Base-by-base conservation (phyloP, 352 stramenopile genomes). In the Phytopythium sindhum region DNA sequence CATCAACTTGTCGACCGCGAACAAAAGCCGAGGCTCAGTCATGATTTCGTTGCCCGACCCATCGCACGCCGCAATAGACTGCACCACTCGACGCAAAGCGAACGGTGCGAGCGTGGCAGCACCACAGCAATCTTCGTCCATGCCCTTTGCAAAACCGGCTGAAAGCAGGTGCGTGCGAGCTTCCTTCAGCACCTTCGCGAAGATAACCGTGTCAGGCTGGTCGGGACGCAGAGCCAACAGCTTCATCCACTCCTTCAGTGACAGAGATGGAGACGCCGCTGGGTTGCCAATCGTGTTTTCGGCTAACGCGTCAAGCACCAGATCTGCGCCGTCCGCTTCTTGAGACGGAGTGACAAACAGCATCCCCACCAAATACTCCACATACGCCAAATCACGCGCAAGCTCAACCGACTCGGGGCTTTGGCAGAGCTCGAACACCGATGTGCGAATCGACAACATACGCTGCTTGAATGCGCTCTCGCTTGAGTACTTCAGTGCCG, bases 371-470 rank as follows among this genome's bases (percentile, higher is more conserved):
- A 91, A 65, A 35, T 90, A 77, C 62, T 93, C 85, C 15, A 88
- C 59, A 44, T 88, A 90, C 4, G 69, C 71, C 35, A 88, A 64
- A 44, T 93, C 82, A 35, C 81, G 79, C 48, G 84, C 75, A 10
- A 91, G 29, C 54, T 80, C 68, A 47, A 87, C 77, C 2, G 19
- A 72, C 28, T 90, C 80, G 3, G 77, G 74, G 28, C 74, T 69
- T 52, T 91, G 80, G 44, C 83, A 93, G 31, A 93, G 51, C 31
- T 75, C 66, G 35, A 87, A 77, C 21, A 82, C 90, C 50, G 82
- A 81, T 2, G 68, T 65, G 21, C 60, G 60, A 21, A 52, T 54
- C 2, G 67, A 66, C 28, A 88, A 67, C 23, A 82, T 71, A 53
- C 79, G 70, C 42, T 89, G 72, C 23, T 61, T 58, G 26, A 65